A percentile compares a stretch with the other conserved stretches of the same genome.
Conservation (phyloP, 345 rosid species). For the Murraya paniculata region DNA sequence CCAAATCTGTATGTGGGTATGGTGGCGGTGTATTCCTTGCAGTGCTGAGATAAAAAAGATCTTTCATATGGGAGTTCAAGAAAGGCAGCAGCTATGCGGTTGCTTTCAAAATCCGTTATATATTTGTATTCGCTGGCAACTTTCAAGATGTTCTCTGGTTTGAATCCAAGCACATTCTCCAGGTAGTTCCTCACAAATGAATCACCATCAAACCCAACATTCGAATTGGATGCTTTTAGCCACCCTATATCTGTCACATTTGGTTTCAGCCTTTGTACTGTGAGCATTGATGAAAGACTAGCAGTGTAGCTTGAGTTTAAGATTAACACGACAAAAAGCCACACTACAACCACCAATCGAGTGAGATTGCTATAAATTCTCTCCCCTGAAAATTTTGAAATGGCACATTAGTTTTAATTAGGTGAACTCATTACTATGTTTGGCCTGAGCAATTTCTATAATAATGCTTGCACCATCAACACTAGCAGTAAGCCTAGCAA, state of each 20-base stretch:
- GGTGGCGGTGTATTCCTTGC: conserved; percentile 33
- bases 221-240: conserved; percentile 27
- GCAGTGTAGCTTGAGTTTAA: conserved; percentile 65
- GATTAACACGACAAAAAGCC: conserved; percentile 61
- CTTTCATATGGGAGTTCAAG: conserved; percentile 52
- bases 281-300: conserved; percentile 52
- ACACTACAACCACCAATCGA: conserved; percentile 42
- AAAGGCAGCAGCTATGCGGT: conserved; percentile 41
- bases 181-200: conserved; percentile 46
- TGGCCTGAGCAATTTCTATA: too few species aligned
- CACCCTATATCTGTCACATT: conserved; percentile 33
- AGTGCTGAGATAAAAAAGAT: conserved; percentile 35
- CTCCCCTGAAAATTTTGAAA: conserved; percentile 36
- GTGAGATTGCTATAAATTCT: conserved; percentile 36
- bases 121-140: conserved; percentile 24
- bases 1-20: conserved; percentile 39
- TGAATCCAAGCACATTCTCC: conserved; percentile 27
- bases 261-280: conserved; percentile 37
- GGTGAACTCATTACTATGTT: too few species aligned
- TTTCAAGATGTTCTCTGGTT: conserved; percentile 13
- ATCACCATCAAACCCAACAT: conserved; percentile 48
- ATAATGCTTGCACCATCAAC: too few species aligned
- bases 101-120: conserved; percentile 20
- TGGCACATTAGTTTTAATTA: not conserved
- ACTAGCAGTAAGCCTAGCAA: too few species aligned